These are phyloP conservation scores for Meripilus lineatus DNA, from an alignment of 1,284 basidiomycete genomes.

Conservation along the genomic window DNA sequence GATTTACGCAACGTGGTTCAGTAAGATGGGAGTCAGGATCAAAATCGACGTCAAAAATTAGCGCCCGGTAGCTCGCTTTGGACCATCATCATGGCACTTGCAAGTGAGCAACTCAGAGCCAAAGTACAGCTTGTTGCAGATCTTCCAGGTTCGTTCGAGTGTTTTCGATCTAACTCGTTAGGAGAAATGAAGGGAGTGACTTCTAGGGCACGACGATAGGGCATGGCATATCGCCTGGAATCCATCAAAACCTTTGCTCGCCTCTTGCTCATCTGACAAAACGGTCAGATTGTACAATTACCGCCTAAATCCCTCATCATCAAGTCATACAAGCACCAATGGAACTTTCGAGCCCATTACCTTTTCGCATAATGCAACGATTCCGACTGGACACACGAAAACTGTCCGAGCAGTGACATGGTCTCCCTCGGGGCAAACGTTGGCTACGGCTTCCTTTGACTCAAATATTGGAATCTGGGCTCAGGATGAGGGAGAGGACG, in stretches of 20 bases:
- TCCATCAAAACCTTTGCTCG: slow-evolving; percentile 75
- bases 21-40: too few relatives aligned
- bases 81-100: too few relatives aligned
- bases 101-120: not conserved
- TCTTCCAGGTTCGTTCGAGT: slow-evolving; percentile 23
- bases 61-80: too few relatives aligned
- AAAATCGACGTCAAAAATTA: too few relatives aligned
- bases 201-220: slow-evolving; percentile 75
- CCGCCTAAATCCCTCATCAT: slow-evolving; percentile 20
- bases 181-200: not conserved
- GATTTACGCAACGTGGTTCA: too few relatives aligned
- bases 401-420: slow-evolving; percentile 91
- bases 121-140: slow-evolving; percentile 24
- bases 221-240: slow-evolving; percentile 95
- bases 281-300: slow-evolving; percentile 85
- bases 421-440: slow-evolving; percentile 82
- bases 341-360: slow-evolving; percentile 18
- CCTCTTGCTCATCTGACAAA: slow-evolving; percentile 94
- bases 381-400: slow-evolving; percentile 83
- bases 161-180: not conserved
- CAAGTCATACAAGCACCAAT: too few relatives aligned
- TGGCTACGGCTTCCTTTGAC: slow-evolving; percentile 97
- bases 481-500: slow-evolving; percentile 44
- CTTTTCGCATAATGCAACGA: slow-evolving; percentile 58
- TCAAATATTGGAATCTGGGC: slow-evolving; percentile 93